Percentiles rank a stretch among this genome's conserved stretches.
Conservation (phyloP, 345 rosid species). For the Trapa incisa region DNA sequence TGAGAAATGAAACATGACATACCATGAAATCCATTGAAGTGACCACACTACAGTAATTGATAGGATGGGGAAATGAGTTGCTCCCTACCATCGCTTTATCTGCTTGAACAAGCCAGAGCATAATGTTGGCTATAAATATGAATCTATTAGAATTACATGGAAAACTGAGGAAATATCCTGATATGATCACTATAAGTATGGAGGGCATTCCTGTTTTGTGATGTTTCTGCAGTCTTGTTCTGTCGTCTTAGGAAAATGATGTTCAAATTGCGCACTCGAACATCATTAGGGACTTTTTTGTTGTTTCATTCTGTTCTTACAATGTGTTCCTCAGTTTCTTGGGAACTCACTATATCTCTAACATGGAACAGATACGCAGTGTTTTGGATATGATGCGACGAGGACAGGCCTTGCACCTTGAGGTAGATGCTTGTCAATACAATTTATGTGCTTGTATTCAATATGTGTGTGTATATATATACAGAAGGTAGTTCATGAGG, state of each 20-base stretch:
- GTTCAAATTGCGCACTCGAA: neutral
- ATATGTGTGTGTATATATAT: neutral
- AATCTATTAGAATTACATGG: neutral
- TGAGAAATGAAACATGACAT: neutral
- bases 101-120: neutral
- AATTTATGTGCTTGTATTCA: neutral
- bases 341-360: neutral
- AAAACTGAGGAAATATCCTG: neutral
- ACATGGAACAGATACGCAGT: slow-evolving; percentile 43
- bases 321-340: slow-evolving; percentile 11
- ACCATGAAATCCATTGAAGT: neutral
- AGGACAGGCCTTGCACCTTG: slow-evolving; percentile 62
- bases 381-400: slow-evolving; percentile 79
- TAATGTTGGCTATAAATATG: neutral
- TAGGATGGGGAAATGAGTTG: neutral
- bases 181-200: neutral
- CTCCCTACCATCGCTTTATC: neutral
- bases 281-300: neutral
- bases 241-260: neutral
- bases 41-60: neutral
- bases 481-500: neutral
- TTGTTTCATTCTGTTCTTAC: neutral
- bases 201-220: neutral
- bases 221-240: neutral
- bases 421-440: slow-evolving; percentile 29